Base-by-base conservation (phyloP, 192 early-diverging fungal genomes). In the Mortierella antarctica region DNA sequence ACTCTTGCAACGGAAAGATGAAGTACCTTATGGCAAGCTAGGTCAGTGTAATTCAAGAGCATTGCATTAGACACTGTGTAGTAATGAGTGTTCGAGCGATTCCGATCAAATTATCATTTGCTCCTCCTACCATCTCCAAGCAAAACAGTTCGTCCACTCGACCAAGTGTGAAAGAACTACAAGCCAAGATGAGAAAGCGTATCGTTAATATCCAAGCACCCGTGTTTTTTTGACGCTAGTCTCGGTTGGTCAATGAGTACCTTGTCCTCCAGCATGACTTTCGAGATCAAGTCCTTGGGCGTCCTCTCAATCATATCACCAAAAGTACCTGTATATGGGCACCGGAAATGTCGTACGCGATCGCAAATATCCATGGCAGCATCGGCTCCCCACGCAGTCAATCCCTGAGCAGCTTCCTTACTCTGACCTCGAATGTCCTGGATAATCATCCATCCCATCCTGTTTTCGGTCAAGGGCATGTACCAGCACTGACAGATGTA, bases 241-340 rank as follows among this genome's bases (percentile, higher is more conserved):
- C 50, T 51, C 4, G 15, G 8, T 55, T 21, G 14, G 6, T 57
- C 1, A 57, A 21, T 57, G 21, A 2, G 20, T 67, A 74, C 73
- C 51, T 74, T 74, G 18, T 74, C 73, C 20, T 74, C 73, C 8
- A 74, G 51, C 73, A 74, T 74, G 44, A 74, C 59, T 21, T 74
- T 74, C 50, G 65, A 57, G 57, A 74, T 74, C 10, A 51, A 15
- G 0, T 47, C 65, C n/a, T 60, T 67, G 18, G 73, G 59, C 39
- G 73, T 74, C 13, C 57, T 65, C n/a, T 74, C 73, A 42, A 67
- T 64, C 7, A 74, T 17, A 13, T 74, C 31, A n/a, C 65, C 73
- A 21, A 74, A 42, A 4, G 50, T 51, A 39, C 65, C 59, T 8
- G 65, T 65, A 55, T 67, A 67, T 1, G 65, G 7, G 6, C 65